Evolutionary conservation across 2,329 filamentous ascomycete genomes (phyloP).

Genomic region (Cladosporium sp.): DNA sequence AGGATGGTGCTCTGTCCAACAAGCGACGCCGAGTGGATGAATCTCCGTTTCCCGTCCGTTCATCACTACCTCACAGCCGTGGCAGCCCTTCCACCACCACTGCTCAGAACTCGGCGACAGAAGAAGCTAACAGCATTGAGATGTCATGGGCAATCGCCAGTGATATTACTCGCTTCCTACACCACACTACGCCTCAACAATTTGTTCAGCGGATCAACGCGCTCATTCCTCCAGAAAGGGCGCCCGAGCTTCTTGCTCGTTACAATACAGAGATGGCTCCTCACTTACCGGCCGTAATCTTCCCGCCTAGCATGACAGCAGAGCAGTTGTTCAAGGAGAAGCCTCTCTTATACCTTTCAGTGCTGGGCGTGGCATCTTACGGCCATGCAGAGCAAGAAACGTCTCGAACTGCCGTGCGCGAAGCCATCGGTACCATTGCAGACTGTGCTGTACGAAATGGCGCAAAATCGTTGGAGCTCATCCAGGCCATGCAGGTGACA

Average conservation of each 20-base stretch:
- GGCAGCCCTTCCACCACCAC: constrained; percentile 6
- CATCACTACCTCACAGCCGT: neutral
- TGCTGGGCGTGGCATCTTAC: constrained; percentile 51
- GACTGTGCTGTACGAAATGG: constrained; percentile 70
- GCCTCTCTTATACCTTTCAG: constrained; percentile 56
- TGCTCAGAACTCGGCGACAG: constrained; percentile 1
- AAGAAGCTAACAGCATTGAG: constrained; percentile 13
- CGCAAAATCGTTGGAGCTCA: constrained; percentile 76
- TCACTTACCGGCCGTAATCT: constrained; percentile 56
- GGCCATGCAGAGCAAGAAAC: constrained; percentile 49
- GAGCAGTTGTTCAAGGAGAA: constrained; percentile 53
- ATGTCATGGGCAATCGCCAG: constrained; percentile 16
- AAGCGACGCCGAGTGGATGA: constrained; percentile 26
- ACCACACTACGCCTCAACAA: constrained; percentile 25
- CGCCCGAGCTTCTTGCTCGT: constrained; percentile 53
- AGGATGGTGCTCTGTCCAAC: constrained; percentile 4
- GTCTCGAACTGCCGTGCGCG: constrained; percentile 61
- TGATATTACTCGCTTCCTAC: constrained; percentile 22
- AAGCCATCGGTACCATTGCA: constrained; percentile 69
- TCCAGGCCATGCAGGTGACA: constrained; percentile 71
- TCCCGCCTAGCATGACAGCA: constrained; percentile 52
- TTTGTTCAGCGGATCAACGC: constrained; percentile 35
- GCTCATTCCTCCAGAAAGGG: constrained; percentile 50
- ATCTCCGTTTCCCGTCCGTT: neutral
- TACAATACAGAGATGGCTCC: constrained; percentile 53